A percentile compares a stretch with the other conserved stretches of the same genome.
Conservation (phyloP, 371 early-diverging fungal genomes). For the Phascolomyces articulosus region DNA sequence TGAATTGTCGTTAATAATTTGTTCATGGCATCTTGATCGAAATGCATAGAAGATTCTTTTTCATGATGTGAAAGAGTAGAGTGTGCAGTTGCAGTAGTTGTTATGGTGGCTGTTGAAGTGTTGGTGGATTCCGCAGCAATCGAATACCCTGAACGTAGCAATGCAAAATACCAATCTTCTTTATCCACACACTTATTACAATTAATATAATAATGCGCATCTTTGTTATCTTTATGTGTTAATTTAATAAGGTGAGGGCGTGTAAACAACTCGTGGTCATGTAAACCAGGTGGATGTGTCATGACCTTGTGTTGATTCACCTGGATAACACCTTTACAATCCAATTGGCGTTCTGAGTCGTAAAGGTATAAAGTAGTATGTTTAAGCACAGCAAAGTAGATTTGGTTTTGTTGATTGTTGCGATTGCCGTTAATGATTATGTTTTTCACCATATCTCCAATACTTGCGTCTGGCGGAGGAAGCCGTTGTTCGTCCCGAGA, state of each 20-base stretch:
- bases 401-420: slow-evolving; percentile 11
- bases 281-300: slow-evolving; percentile 63
- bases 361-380: slow-evolving; percentile 83
- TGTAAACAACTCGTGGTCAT: slow-evolving; percentile 63
- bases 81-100: too few species aligned
- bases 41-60: slow-evolving; percentile 43
- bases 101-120: too few species aligned
- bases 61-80: not conserved
- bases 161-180: slow-evolving; percentile 87
- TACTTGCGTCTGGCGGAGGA: slow-evolving; percentile 27
- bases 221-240: slow-evolving; percentile 14
- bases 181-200: slow-evolving; percentile 73
- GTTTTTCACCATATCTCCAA: slow-evolving; percentile 42
- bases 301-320: slow-evolving; percentile 68
- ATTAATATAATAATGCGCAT: slow-evolving; percentile 53
- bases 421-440: slow-evolving; percentile 33
- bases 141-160: slow-evolving; percentile 19
- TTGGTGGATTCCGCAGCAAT: not conserved
- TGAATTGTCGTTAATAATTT: slow-evolving; percentile 58
- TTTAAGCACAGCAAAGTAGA: slow-evolving; percentile 79
- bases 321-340: slow-evolving; percentile 78
- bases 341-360: slow-evolving; percentile 78
- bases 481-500: slow-evolving; percentile 37
- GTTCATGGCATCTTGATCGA: slow-evolving; percentile 60
- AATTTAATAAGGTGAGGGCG: slow-evolving; percentile 58